Evolutionary conservation across 495 filamentous ascomycete species (phyloP).

Genomic region (Beverwykella pulmonaria): DNA sequence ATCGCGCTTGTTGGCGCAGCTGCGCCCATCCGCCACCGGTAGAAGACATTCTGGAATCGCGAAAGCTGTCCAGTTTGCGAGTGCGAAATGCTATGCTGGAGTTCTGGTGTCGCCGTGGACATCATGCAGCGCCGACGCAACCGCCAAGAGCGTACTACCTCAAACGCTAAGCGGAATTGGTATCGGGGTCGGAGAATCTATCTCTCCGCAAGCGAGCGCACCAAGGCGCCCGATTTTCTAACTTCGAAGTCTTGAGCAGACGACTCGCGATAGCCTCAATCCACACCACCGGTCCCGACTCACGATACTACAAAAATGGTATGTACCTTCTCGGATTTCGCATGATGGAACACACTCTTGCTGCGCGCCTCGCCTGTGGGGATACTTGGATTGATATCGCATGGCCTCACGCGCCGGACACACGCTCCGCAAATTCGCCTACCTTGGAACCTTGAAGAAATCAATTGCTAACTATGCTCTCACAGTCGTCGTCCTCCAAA

Average conservation of each 20-base stretch:
- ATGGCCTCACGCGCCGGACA: neutral
- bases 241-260: constrained; percentile 14
- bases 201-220: constrained; percentile 27
- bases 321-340: constrained; percentile 11
- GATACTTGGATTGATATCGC: neutral
- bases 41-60: constrained; percentile 61
- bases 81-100: neutral
- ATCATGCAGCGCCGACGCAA: neutral
- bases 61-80: neutral
- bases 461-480: constrained; percentile 21
- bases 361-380: neutral
- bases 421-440: neutral
- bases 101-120: neutral
- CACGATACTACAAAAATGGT: constrained; percentile 31
- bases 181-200: neutral
- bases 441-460: neutral
- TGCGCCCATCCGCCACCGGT: constrained; percentile 91
- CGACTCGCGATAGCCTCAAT: constrained; percentile 32
- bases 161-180: constrained; percentile 11
- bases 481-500: constrained; percentile 31
- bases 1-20: constrained; percentile 88
- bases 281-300: constrained; percentile 11
- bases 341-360: neutral
- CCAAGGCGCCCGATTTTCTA: constrained; percentile 9
- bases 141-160: constrained; percentile 6